Percentiles rank a stretch among this genome's conserved stretches.
Evolutionary conservation across 306 rosid species (phyloP).

Genomic region (Glycyrrhiza uralensis): DNA sequence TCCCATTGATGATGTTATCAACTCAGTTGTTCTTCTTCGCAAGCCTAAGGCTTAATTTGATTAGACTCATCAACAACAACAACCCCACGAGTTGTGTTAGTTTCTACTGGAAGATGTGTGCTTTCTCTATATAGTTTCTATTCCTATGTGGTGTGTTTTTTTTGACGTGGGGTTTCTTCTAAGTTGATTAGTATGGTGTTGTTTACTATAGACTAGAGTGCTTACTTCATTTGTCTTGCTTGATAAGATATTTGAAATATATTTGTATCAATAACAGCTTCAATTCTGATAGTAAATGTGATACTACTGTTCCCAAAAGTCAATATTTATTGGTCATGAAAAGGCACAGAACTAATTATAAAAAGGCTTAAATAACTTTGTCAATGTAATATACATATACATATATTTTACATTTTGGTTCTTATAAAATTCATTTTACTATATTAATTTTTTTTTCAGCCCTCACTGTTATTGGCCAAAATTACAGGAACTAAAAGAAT

Average conservation of each 20-base stretch:
- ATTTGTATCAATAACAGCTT: not conserved
- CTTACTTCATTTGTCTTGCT: not conserved
- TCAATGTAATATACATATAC: too few species aligned
- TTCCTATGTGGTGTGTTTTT: not conserved
- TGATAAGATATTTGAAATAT: not conserved
- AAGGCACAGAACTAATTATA: too few species aligned
- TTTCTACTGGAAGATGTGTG: not conserved
- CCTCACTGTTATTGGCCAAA: too few species aligned
- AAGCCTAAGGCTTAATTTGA: slow-evolving; percentile 36
- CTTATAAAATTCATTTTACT: too few species aligned
- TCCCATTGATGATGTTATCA: slow-evolving; percentile 64
- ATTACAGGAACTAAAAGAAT: too few species aligned
- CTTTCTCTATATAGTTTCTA: not conserved
- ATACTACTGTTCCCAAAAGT: not conserved
- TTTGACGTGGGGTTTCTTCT: not conserved
- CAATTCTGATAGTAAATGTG: not conserved
- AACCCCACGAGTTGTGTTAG: not conserved
- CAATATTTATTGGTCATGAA: too few species aligned
- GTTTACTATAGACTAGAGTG: too few species aligned
- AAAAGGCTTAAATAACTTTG: too few species aligned
- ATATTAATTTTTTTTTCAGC: too few species aligned
- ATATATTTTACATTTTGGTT: too few species aligned
- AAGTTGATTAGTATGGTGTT: not conserved
- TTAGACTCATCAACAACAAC: too few species aligned
- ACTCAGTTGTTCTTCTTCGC: slow-evolving; percentile 63